A percentile compares a stretch with the other conserved stretches of the same genome.
Conservation (phyloP, 768 basidiomycete species). For the Termitomyces sp. region DNA sequence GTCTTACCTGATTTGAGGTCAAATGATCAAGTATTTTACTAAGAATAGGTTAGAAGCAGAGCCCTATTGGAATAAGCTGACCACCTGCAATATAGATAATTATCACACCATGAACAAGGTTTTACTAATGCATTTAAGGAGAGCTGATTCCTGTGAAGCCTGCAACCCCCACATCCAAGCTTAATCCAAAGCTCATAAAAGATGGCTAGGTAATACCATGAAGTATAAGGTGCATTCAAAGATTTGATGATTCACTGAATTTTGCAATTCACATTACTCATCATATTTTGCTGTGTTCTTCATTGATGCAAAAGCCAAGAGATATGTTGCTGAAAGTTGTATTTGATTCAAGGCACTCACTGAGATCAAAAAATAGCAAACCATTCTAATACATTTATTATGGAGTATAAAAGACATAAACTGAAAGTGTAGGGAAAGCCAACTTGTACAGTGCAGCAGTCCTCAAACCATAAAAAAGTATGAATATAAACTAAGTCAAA, state of each 20-base stretch:
- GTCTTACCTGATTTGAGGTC: slow-evolving; percentile 83
- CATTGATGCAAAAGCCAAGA: background rate
- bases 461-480: too few species aligned
- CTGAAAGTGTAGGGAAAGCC: background rate
- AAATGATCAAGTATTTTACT: slow-evolving; percentile 14
- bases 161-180: background rate
- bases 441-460: background rate
- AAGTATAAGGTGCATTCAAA: background rate
- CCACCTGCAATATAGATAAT: background rate
- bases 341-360: background rate
- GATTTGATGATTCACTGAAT: background rate
- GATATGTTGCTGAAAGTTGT: background rate
- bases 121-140: background rate
- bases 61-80: background rate
- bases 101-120: background rate
- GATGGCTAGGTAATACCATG: background rate
- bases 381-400: background rate
- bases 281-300: background rate
- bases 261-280: background rate
- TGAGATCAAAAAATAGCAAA: background rate
- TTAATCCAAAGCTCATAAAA: background rate
- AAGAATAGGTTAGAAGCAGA: background rate
- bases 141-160: background rate
- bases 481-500: too few species aligned
- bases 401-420: background rate